Conservation (phyloP, 192 early-diverging fungal genomes). For the Mortierella antarctica region DNA sequence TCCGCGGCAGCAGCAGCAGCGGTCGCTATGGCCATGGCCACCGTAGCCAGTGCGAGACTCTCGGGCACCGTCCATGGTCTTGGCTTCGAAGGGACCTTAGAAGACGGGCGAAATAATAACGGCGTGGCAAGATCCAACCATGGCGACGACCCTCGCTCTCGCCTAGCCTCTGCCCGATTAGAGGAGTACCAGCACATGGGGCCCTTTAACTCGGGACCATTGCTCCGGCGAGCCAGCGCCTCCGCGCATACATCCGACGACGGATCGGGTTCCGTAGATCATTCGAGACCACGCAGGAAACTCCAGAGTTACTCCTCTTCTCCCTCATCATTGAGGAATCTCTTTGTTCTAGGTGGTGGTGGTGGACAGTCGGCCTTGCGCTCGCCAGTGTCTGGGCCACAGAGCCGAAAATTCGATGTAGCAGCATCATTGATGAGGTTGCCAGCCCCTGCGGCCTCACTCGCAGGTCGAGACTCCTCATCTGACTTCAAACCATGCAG, state of each 20-base stretch:
- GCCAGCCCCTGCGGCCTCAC: too few relatives aligned
- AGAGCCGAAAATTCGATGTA: background rate
- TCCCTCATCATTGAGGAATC: slow-evolving; percentile 18
- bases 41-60: slow-evolving; percentile 27
- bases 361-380: background rate
- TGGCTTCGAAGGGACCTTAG: slow-evolving; percentile 9
- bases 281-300: slow-evolving; percentile 9
- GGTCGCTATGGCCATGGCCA: slow-evolving; percentile 42
- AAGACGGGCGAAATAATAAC: background rate
- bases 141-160: slow-evolving; percentile 9
- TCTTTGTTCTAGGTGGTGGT: slow-evolving; percentile 1
- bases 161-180: background rate
- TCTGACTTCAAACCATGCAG: slow-evolving; percentile 2
- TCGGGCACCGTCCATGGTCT: background rate
- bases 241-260: slow-evolving; percentile 14
- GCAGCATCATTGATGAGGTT: background rate
- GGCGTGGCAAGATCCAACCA: background rate
- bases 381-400: background rate
- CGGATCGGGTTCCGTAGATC: slow-evolving; percentile 11
- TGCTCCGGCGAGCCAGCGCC: slow-evolving; percentile 5
- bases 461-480: background rate
- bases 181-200: slow-evolving; percentile 18
- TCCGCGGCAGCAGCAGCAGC: slow-evolving; percentile 41
- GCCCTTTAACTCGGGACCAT: background rate
- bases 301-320: slow-evolving; percentile 33